Conservation (phyloP, 2,329 filamentous ascomycete species). For the Ceratocystis eucalypticola region DNA sequence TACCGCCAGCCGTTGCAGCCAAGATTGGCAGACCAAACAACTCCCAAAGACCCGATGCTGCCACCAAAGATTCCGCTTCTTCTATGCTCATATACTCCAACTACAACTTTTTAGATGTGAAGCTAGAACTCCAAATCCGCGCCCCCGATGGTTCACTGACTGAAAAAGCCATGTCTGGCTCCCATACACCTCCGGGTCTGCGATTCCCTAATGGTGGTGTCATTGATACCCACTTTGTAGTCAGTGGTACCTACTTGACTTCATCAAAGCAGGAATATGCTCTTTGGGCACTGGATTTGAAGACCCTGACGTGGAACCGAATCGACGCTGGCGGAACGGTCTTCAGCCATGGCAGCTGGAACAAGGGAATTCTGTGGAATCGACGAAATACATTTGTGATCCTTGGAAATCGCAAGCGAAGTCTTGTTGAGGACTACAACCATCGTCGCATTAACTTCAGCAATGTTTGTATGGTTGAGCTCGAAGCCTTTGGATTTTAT, state of each 20-base stretch:
- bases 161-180: constrained; percentile 79
- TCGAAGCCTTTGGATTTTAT: constrained; percentile 94
- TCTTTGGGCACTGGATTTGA: constrained; percentile 83
- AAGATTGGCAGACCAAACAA: constrained; percentile 51
- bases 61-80: constrained; percentile 41
- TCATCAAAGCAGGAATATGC: constrained; percentile 98
- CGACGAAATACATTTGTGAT: constrained; percentile 91
- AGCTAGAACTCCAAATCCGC: constrained; percentile 82
- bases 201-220: constrained; percentile 93
- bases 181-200: constrained; percentile 77
- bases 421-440: constrained; percentile 94
- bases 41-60: constrained; percentile 17
- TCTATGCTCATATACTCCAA: constrained; percentile 97
- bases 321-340: constrained; percentile 91
- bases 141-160: constrained; percentile 68
- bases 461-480: constrained; percentile 90
- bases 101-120: constrained; percentile 97
- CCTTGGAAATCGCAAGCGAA: constrained; percentile 82
- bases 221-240: constrained; percentile 91
- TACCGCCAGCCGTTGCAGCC: constrained; percentile 51
- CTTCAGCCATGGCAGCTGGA: constrained; percentile 96
- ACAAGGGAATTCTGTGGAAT: constrained; percentile 85
- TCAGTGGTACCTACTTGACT: constrained; percentile 92
- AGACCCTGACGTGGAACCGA: constrained; percentile 80
- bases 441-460: constrained; percentile 95